A percentile compares a stretch with the other conserved stretches of the same genome.
Evolutionary conservation across 495 filamentous ascomycete species (phyloP).

Genomic region (Penicillium longicatenatum): DNA sequence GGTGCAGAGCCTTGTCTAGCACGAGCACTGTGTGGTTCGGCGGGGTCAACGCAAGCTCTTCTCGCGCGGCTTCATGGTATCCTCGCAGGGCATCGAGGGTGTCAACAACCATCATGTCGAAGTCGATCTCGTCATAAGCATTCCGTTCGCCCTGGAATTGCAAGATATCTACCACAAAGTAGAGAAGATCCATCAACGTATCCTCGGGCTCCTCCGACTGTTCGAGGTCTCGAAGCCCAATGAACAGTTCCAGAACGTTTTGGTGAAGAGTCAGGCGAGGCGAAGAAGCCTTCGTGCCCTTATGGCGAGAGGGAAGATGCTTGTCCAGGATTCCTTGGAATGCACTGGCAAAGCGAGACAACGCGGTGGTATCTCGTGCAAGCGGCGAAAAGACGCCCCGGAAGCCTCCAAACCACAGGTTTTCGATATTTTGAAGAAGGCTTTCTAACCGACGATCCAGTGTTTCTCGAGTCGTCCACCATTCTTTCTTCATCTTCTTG

Average conservation of each 20-base stretch:
- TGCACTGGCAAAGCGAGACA: conserved; percentile 71
- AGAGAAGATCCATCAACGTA: conserved; percentile 81
- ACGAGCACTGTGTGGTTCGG: conserved; percentile 87
- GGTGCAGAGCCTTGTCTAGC: conserved; percentile 86
- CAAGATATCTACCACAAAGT: conserved; percentile 93
- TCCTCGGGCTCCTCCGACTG: conserved; percentile 78
- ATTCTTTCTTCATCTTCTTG: conserved; percentile 67
- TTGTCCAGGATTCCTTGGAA: conserved; percentile 85
- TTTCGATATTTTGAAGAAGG: conserved; percentile 81
- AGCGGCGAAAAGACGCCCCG: conserved; percentile 84
- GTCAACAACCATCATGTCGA: conserved; percentile 85
- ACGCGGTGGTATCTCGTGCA: conserved; percentile 54
- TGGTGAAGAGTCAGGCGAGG: conserved; percentile 66
- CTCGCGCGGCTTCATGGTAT: conserved; percentile 65
- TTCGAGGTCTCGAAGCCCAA: conserved; percentile 75
- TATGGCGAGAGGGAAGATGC: conserved; percentile 84
- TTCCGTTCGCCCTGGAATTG: conserved; percentile 97
- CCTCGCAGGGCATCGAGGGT: conserved; percentile 75
- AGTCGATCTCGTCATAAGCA: conserved; percentile 97
- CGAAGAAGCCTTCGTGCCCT: conserved; percentile 51
- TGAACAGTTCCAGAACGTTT: conserved; percentile 82
- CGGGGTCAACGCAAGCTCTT: conserved; percentile 55
- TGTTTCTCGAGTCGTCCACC: conserved; percentile 85
- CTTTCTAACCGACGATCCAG: conserved; percentile 77
- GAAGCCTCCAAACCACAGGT: conserved; percentile 94